Conservation (phyloP, 306 rosid genomes). For the Rosa rugosa region DNA sequence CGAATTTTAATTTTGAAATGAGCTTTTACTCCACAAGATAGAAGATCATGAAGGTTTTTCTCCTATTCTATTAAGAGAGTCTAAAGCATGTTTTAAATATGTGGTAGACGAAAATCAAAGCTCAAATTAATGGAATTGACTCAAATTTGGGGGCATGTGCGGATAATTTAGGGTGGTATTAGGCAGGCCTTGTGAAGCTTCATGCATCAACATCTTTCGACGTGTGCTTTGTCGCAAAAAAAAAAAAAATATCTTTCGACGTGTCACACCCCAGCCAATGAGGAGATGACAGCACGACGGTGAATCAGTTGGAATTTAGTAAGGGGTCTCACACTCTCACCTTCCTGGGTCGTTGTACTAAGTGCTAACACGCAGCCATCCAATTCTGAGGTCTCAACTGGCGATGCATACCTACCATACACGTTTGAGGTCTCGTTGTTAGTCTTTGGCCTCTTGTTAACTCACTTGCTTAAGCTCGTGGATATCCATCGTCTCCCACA, state of each 20-base stretch:
- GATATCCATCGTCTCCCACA: neutral
- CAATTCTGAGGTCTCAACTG: neutral
- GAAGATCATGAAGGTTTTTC: neutral
- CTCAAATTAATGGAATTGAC: neutral
- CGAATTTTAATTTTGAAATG: neutral
- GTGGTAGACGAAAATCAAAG: neutral
- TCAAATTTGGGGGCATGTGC: neutral
- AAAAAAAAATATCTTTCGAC: neutral
- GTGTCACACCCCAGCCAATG: neutral
- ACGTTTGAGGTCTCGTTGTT: constrained; percentile 15
- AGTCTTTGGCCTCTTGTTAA: neutral
- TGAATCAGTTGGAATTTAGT: neutral
- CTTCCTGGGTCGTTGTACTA: neutral
- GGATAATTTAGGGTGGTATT: too few relatives aligned
- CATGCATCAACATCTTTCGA: constrained; percentile 11
- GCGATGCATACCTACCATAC: neutral
- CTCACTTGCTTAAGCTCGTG: neutral
- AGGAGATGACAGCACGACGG: neutral
- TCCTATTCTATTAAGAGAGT: neutral
- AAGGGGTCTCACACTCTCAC: neutral
- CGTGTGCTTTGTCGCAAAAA: neutral
- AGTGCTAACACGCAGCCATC: neutral
- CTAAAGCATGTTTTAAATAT: neutral
- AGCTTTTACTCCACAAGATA: neutral
- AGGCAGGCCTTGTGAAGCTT: constrained; percentile 19